Evolutionary conservation across 2,329 filamentous ascomycete species (phyloP).

Genomic region (Nemania sp.): DNA sequence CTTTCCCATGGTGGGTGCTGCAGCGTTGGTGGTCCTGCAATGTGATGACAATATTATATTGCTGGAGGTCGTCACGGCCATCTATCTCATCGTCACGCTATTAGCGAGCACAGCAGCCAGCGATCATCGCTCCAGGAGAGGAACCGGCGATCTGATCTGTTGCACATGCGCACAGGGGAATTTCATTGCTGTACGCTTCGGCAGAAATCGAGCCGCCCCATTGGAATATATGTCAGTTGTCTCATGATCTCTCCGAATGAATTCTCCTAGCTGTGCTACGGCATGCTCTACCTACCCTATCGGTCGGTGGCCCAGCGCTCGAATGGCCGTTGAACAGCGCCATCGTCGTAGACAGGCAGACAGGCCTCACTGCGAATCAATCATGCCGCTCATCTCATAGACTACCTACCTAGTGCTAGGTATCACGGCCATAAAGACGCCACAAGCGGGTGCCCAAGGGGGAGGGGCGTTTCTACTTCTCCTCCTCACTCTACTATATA

Average conservation of each 20-base stretch:
- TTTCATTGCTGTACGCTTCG: slow-evolving; percentile 25
- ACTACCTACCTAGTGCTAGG: background rate
- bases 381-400: slow-evolving; percentile 25
- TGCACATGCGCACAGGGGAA: slow-evolving; percentile 23
- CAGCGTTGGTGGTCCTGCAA: slow-evolving; percentile 14
- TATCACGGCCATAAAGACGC: slow-evolving; percentile 5
- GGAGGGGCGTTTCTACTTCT: no score
- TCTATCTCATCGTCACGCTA: slow-evolving; percentile 6
- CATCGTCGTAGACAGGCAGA: background rate
- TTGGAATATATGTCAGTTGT: slow-evolving; percentile 30
- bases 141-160: slow-evolving; percentile 21
- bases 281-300: slow-evolving; percentile 15
- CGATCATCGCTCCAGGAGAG: slow-evolving; percentile 12
- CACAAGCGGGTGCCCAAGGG: slow-evolving; percentile 2
- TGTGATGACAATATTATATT: slow-evolving; percentile 21
- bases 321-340: slow-evolving; percentile 21
- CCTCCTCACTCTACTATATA: background rate
- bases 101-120: slow-evolving; percentile 8
- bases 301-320: slow-evolving; percentile 6
- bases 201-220: slow-evolving; percentile 30
- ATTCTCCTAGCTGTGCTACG: slow-evolving; percentile 32
- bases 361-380: slow-evolving; percentile 13
- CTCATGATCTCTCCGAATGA: slow-evolving; percentile 29
- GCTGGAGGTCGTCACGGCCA: slow-evolving; percentile 8
- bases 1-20: slow-evolving; percentile 9